Evolutionary conservation across 2,329 filamentous ascomycete species (phyloP).

Genomic region (Diaporthe eres): DNA sequence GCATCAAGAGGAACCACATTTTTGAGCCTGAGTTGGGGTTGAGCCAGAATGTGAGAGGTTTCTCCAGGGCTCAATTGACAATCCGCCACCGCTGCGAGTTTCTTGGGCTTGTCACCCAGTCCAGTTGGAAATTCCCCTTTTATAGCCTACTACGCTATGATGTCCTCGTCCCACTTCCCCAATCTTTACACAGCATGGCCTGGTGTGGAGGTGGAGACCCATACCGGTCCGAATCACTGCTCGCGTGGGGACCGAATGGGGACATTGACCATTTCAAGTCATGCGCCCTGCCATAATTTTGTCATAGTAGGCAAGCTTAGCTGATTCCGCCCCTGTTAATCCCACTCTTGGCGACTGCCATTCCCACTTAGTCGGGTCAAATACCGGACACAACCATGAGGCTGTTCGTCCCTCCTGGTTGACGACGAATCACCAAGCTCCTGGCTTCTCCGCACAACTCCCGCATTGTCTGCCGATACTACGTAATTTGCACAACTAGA

Average conservation of each 20-base stretch:
- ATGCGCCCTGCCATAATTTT: slow-evolving; percentile 19
- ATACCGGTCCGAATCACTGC: slow-evolving; percentile 13
- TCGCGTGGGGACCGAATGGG: slow-evolving; percentile 25
- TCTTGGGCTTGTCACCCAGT: no score
- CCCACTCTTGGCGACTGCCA: not conserved
- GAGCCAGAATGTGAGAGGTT: not conserved
- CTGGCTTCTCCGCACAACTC: slow-evolving; percentile 19
- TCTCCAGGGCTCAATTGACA: not conserved
- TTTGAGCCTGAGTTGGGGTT: not conserved
- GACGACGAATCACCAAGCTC: not conserved
- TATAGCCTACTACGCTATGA: slow-evolving; percentile 4
- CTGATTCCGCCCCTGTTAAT: slow-evolving; percentile 4
- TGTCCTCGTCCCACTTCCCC: slow-evolving; percentile 12
- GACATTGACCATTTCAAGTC: slow-evolving; percentile 3
- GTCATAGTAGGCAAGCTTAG: not conserved
- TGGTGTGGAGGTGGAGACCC: slow-evolving; percentile 30
- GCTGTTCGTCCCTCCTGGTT: not conserved
- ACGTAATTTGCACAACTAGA: not conserved
- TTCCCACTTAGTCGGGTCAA: slow-evolving; percentile 26
- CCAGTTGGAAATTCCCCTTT: not conserved
- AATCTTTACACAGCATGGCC: not conserved
- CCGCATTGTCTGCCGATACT: slow-evolving; percentile 3
- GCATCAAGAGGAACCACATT: not conserved
- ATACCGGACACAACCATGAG: not conserved
- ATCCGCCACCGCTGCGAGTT: not conserved